These are phyloP conservation scores for Vicia faba DNA, from an alignment of 306 rosid species.

Conservation along the genomic window DNA sequence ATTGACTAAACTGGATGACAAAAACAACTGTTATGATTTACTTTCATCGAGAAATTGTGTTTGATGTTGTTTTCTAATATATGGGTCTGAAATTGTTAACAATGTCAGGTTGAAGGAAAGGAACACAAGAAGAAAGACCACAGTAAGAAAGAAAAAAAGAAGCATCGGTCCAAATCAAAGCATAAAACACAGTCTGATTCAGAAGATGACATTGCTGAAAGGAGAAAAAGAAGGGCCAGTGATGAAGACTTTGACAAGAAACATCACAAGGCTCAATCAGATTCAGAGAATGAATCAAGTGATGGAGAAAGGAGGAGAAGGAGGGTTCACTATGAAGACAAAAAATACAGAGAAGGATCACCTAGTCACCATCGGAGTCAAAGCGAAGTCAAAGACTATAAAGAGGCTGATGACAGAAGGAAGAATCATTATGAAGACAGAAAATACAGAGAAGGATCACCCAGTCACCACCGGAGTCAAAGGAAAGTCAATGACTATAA, in stretches of 20 bases:
- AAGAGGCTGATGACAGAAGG: conserved; percentile 6
- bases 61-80: conserved; percentile 24
- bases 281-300: conserved; percentile 39
- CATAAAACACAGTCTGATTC: conserved; percentile 47
- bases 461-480: conserved; percentile 45
- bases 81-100: conserved; percentile 8
- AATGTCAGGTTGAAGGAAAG: conserved; percentile 54
- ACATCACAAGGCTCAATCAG: conserved; percentile 37
- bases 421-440: conserved; percentile 38
- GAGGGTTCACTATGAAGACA: too few relatives aligned
- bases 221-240: conserved; percentile 46
- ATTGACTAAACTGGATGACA: conserved; percentile 1
- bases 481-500: conserved; percentile 36
- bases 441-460: conserved; percentile 47
- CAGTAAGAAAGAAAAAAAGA: conserved; percentile 56
- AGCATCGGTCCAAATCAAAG: conserved; percentile 63
- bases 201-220: conserved; percentile 51
- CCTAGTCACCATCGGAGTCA: too few relatives aligned
- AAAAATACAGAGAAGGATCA: too few relatives aligned
- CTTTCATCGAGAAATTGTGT: conserved; percentile 12
- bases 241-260: conserved; percentile 41
- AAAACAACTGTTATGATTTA: conserved; percentile 21
- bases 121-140: conserved; percentile 49
- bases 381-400: too few relatives aligned
- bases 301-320: conserved; percentile 42